Evolutionary conservation across 345 rosid genomes (phyloP).

Genomic region (Alliaria petiolata): DNA sequence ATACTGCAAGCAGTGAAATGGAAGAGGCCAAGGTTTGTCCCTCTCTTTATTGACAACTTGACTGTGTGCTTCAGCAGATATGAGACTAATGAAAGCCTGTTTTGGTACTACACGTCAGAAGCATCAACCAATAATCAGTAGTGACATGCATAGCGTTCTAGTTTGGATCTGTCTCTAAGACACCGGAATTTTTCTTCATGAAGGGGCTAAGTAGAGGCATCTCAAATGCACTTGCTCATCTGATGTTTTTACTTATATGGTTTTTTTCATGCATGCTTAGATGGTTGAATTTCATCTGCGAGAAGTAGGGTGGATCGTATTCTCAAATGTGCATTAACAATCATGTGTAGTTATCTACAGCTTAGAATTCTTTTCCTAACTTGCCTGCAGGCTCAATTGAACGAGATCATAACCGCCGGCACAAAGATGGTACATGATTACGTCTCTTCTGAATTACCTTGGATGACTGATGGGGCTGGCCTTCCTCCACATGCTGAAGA

Average conservation of each 20-base stretch:
- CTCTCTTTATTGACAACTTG: conserved; percentile 12
- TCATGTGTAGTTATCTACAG: neutral
- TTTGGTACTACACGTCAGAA: conserved; percentile 2
- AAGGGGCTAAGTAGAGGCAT: neutral
- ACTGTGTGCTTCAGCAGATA: conserved; percentile 5
- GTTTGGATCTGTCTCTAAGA: neutral
- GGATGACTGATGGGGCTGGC: conserved; percentile 99
- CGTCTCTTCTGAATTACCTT: conserved; percentile 64
- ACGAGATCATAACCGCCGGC: conserved; percentile 72
- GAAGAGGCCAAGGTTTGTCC: conserved; percentile 86
- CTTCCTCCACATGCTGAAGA: conserved; percentile 75
- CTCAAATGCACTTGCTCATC: neutral
- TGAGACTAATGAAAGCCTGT: conserved; percentile 5
- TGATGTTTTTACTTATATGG: neutral
- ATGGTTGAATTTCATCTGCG: neutral
- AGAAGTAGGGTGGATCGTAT: neutral
- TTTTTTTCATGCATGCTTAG: conserved; percentile 1
- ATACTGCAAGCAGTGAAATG: conserved; percentile 89
- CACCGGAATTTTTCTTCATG: neutral
- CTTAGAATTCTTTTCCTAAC: conserved; percentile 2
- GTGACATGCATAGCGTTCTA: neutral
- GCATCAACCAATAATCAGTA: neutral
- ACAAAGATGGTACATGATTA: conserved; percentile 44
- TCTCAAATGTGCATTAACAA: neutral
- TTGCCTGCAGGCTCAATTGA: conserved; percentile 70